Conservation (phyloP, 1,284 basidiomycete species). For the Ganoderma resinaceum region DNA sequence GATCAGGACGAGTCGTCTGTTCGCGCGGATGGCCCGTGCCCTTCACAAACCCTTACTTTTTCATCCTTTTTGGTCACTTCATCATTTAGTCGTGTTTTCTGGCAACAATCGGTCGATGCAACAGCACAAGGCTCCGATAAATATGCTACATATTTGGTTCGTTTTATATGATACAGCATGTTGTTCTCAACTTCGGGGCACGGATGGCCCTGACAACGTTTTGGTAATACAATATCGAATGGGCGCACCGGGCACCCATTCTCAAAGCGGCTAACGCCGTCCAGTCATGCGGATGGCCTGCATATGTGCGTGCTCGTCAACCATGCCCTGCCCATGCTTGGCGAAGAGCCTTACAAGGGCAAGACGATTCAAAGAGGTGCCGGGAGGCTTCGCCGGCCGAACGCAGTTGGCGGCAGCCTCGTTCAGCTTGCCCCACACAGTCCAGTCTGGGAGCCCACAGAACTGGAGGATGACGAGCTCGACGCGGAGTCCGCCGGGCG, state of each 20-base stretch:
- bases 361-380: conserved; percentile 1
- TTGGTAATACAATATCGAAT: background rate
- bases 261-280: background rate
- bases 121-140: background rate
- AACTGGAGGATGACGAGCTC: conserved; percentile 21
- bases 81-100: no score
- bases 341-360: conserved; percentile 10
- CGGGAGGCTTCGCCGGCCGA: conserved; percentile 14
- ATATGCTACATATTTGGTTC: background rate
- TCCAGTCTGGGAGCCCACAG: conserved; percentile 13
- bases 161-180: background rate
- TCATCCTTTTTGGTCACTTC: conserved; percentile 6
- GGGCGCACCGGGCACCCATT: conserved; percentile 5
- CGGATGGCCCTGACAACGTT: background rate
- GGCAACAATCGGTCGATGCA: background rate
- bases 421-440: conserved; percentile 12
- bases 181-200: background rate
- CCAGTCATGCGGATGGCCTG: conserved; percentile 6
- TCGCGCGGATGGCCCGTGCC: conserved; percentile 77
- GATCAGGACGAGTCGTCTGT: conserved; percentile 82
- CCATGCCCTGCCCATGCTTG: conserved; percentile 6
- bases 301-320: conserved; percentile 10
- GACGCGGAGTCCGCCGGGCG: conserved; percentile 2
- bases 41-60: conserved; percentile 73
- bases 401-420: conserved; percentile 10